phyloP scores from a whole-genome alignment of 2,329 filamentous ascomycete genomes.

The Parafenestella ontariensis region DNA sequence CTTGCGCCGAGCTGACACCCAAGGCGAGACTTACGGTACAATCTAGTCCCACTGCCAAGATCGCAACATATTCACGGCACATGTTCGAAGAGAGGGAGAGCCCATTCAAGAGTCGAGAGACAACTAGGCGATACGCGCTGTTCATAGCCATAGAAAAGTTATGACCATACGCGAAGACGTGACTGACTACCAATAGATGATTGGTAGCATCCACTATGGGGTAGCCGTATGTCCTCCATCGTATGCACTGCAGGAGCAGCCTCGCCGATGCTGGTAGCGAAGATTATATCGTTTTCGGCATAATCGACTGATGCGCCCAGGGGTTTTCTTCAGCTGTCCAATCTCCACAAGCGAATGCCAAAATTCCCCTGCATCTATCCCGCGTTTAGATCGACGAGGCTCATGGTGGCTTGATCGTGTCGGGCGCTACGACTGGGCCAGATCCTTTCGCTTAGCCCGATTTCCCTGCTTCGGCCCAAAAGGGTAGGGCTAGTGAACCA shows the following conservation, averaged over 20 bases:
- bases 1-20: neutral
- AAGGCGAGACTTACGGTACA: neutral
- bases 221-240: no score
- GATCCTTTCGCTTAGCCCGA: neutral
- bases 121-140: neutral
- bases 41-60: neutral
- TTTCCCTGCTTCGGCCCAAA: neutral
- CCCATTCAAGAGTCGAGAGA: neutral
- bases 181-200: neutral
- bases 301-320: neutral
- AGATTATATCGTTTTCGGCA: neutral
- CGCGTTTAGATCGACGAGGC: neutral
- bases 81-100: neutral
- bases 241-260: neutral
- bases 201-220: neutral
- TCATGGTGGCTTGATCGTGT: neutral
- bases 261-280: neutral
- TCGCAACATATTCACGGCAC: neutral
- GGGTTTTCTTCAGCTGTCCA: neutral
- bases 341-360: conserved; percentile 1
- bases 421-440: conserved; percentile 1
- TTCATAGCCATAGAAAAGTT: neutral
- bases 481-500: neutral
- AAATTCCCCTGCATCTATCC: neutral
- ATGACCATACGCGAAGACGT: neutral